Evolutionary conservation across 257 asterid species (phyloP), one percentile per base, ranked within the genome.

Genomic region (Oldenlandia corymbosa): DNA sequence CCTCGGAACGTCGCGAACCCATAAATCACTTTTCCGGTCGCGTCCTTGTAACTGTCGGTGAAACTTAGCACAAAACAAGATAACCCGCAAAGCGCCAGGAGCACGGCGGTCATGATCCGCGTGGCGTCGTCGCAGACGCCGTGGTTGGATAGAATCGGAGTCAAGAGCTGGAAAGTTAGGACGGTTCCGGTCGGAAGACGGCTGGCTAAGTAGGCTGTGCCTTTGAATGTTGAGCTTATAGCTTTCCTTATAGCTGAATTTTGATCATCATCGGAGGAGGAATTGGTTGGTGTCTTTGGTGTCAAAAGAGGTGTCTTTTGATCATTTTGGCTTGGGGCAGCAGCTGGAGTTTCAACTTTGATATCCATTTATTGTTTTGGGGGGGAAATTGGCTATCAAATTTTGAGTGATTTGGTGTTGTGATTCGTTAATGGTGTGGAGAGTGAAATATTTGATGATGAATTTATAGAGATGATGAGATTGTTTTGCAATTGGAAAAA

Each of bases 1-100:
- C 76, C 76, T 41, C 51, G 57, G 21, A 60, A 54, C 26, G 76
- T 71, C 1, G 54, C 71, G 8, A 71, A 65, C 13, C 76, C 76
- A 20, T 50, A 67, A 18, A 49, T 65, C 14, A 45, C 16, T 13
- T 52, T 55, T 1, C 76, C 76, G 23, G 59, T 69, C 1, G 27
- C 54, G 8, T 64, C 73, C 31, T 62, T 62, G 28, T 66, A 50
- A 53, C 68, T 65, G 10, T 66, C 76, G 12, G 76, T 72, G 48
- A 72, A 72, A 54, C 66, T 53, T 31, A 62, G 61, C 27, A 72
- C 32, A 58, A 72, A 72, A 49, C 76, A 72, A 0, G 72, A 51
- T 7, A 53, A 31, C 5, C 63, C 70, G 12, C 70, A 67, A 20
- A 72, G 55, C 52, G 52, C 47, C 6, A 72, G 20, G 20, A 66